Percentiles rank a stretch among this genome's conserved stretches.
phyloP scores from a whole-genome alignment of 306 rosid species.

The Rosa chinensis region DNA sequence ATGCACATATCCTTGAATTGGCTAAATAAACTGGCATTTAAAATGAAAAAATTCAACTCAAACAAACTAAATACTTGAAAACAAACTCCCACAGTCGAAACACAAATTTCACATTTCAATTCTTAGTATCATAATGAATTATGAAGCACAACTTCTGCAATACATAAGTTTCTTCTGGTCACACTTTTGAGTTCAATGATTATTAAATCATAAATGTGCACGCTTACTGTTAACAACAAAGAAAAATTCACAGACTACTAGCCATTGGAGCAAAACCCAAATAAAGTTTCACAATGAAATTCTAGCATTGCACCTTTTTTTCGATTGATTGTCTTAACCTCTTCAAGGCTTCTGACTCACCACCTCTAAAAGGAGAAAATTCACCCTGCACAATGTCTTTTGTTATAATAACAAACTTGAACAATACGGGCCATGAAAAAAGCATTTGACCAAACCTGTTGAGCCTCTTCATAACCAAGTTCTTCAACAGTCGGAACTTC shows the following conservation, averaged over 20 bases:
- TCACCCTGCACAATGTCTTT: conserved; percentile 59
- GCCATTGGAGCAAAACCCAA: not conserved
- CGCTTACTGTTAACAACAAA: not conserved
- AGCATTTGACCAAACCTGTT: conserved; percentile 44
- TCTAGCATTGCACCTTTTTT: conserved; percentile 49
- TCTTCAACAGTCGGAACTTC: conserved; percentile 74
- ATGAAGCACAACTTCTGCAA: not conserved
- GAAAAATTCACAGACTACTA: not conserved
- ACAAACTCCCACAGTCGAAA: not conserved
- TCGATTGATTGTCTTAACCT: conserved; percentile 62
- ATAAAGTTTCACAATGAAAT: not conserved
- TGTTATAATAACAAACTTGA: conserved; percentile 16
- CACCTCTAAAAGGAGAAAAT: conserved; percentile 81
- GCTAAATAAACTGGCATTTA: not conserved
- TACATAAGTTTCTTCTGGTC: not conserved
- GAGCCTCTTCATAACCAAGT: conserved; percentile 67
- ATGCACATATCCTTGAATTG: not conserved
- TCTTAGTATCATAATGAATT: not conserved
- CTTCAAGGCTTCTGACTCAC: conserved; percentile 88
- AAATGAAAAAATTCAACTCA: not conserved
- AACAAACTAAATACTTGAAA: not conserved
- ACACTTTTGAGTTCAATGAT: not conserved
- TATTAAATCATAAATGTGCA: not conserved
- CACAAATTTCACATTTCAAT: not conserved
- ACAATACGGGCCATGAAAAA: not conserved